Evolutionary conservation across 176 grass and related monocot species (phyloP).

Genomic region (Coix lacrymajobi): DNA sequence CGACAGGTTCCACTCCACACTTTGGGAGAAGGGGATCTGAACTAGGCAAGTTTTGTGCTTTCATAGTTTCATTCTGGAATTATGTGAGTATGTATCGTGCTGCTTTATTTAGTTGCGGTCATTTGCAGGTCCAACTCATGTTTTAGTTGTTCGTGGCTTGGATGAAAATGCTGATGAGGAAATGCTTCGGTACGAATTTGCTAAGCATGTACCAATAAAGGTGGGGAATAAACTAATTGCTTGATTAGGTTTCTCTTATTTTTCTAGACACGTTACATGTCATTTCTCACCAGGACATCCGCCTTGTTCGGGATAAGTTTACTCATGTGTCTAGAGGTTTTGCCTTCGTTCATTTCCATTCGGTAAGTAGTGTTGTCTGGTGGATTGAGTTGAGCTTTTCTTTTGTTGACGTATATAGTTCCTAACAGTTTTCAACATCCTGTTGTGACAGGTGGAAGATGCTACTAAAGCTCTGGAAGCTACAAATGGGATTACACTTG

Average conservation of each 20-base stretch:
- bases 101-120: slow-evolving; percentile 18
- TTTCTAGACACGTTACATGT: neutral
- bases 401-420: neutral
- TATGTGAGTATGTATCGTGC: slow-evolving; percentile 3
- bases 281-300: slow-evolving; percentile 73
- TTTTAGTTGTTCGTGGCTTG: slow-evolving; percentile 95
- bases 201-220: slow-evolving; percentile 95
- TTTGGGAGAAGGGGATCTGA: slow-evolving; percentile 77
- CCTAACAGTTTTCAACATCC: slow-evolving; percentile 6
- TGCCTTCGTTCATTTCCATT: slow-evolving; percentile 97
- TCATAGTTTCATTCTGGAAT: slow-evolving; percentile 18
- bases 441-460: slow-evolving; percentile 75
- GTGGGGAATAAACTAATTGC: slow-evolving; percentile 33
- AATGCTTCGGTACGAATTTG: slow-evolving; percentile 97
- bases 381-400: slow-evolving; percentile 1
- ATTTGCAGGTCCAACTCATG: slow-evolving; percentile 93
- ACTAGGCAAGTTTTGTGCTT: slow-evolving; percentile 55
- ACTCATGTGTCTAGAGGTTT: slow-evolving; percentile 99
- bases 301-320: slow-evolving; percentile 95
- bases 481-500: slow-evolving; percentile 90
- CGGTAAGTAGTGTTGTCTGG: slow-evolving; percentile 45
- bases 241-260: neutral
- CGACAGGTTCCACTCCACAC: slow-evolving; percentile 39
- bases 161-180: slow-evolving; percentile 99
- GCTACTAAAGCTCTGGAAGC: slow-evolving; percentile 96